phyloP scores from a whole-genome alignment of 352 stramenopile species.

The Globisporangium okanoganense region DNA sequence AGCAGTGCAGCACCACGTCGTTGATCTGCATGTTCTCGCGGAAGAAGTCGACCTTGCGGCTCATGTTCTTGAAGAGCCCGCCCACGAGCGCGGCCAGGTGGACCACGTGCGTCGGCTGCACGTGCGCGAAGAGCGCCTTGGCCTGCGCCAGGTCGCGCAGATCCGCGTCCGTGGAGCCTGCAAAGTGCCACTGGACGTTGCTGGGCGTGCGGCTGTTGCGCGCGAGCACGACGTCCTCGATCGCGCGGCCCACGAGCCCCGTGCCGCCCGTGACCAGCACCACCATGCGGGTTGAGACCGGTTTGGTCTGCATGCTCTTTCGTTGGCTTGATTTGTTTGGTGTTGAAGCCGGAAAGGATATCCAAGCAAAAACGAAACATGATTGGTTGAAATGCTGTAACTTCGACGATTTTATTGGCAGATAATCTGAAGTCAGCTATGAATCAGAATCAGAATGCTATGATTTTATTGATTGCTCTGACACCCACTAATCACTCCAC shows the following conservation, averaged over 20 bases:
- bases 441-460: too few relatives aligned
- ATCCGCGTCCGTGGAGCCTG: constrained; percentile 93
- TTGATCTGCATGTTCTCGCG: constrained; percentile 99
- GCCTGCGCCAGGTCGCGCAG: constrained; percentile 82
- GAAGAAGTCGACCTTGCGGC: constrained; percentile 97
- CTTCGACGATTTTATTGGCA: background rate
- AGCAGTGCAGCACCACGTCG: constrained; percentile 98
- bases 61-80: constrained; percentile 83
- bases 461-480: too few relatives aligned
- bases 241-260: constrained; percentile 89
- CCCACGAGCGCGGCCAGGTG: constrained; percentile 96
- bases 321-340: background rate
- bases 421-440: too few relatives aligned
- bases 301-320: background rate
- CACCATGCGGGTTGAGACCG: constrained; percentile 24
- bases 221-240: constrained; percentile 53
- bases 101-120: constrained; percentile 96
- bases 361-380: background rate
- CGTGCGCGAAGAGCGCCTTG: constrained; percentile 90
- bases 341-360: background rate
- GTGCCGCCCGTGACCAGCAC: constrained; percentile 96
- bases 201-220: constrained; percentile 7
- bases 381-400: too few relatives aligned
- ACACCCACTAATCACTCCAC: too few relatives aligned
- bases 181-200: constrained; percentile 90